phyloP scores from a whole-genome alignment of 2,329 filamentous ascomycete genomes.

The Fusarium robinianum region DNA sequence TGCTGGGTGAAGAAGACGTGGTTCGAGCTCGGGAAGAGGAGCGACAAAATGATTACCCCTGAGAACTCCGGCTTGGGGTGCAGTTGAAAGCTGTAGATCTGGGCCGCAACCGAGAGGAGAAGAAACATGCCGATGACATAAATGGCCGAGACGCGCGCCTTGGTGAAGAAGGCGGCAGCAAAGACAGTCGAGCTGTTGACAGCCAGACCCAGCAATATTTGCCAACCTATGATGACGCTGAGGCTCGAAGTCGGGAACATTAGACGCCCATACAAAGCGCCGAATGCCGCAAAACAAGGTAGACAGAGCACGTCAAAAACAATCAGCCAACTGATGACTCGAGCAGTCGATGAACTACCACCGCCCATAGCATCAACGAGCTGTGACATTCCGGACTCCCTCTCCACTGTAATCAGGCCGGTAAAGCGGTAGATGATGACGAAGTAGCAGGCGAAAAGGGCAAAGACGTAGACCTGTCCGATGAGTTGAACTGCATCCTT shows the following conservation, averaged over 20 bases:
- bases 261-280: conserved; percentile 39
- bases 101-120: conserved; percentile 33
- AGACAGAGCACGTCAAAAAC: conserved; percentile 34
- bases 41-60: conserved; percentile 12
- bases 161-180: conserved; percentile 45
- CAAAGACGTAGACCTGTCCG: conserved; percentile 30
- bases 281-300: conserved; percentile 50
- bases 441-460: conserved; percentile 30
- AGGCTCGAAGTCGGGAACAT: conserved; percentile 38
- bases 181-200: conserved; percentile 72
- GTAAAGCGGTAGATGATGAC: conserved; percentile 26
- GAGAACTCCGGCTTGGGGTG: conserved; percentile 4
- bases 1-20: conserved; percentile 33
- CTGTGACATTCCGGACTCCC: conserved; percentile 40
- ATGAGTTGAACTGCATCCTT: conserved; percentile 10
- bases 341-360: conserved; percentile 23
- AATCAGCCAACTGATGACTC: conserved; percentile 36
- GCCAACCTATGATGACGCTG: conserved; percentile 45
- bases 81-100: conserved; percentile 22
- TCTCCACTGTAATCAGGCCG: conserved; percentile 34
- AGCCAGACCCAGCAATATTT: conserved; percentile 53
- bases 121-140: conserved; percentile 38
- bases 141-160: conserved; percentile 39
- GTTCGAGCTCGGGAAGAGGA: conserved; percentile 33
- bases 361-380: conserved; percentile 53